Base-by-base conservation (phyloP, 1,284 basidiomycete genomes). In the Leccinum pachyderme region DNA sequence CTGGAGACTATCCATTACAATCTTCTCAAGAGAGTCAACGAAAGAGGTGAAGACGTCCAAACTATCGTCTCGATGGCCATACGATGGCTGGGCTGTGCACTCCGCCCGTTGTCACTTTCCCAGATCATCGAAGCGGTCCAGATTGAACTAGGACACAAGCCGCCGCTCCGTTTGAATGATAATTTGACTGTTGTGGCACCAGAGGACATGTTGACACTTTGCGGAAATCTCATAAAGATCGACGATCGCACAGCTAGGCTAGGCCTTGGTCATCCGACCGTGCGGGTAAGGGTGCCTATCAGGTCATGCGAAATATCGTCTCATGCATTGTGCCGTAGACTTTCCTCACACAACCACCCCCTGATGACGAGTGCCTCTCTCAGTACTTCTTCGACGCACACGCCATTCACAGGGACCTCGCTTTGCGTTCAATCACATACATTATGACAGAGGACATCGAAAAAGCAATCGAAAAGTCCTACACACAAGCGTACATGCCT, bases 91-190 rank as follows among this genome's bases (percentile, higher is more conserved):
- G 63, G 66, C 0, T 68, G 66, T 49, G 66, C 66, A 29, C 64
- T 70, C 13, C 66, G 66, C 24, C 54, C 65, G n/a, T 25, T 67
- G 43, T 66, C 66, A 28, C 61, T 67, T 25, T 62, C 65, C 27
- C 65, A 67, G 43, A 58, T 67, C 31, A 69, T 65, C 35, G 68
- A 67, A 28, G 66, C 66, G 5, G 66, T 69, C 47, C 67, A 70
- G 48, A 69, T 70, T 37, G 65, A 67, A 28, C 53, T 66, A 22
- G 63, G 65, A 41, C 54, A 58, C 31, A 46, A 48, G 0, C 53
- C 57, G 28, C 64, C 67, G 8, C 33, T 67, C 33, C 32, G 49
- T 48, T 56, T 69, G 55, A 69, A 69, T 25, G 65, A 69, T 44
- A 55, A 59, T 33, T 50, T 70, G 27, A 56, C 64, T 28, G 67